Conservation (phyloP, 257 asterid species). For the Nicotiana tabacum region DNA sequence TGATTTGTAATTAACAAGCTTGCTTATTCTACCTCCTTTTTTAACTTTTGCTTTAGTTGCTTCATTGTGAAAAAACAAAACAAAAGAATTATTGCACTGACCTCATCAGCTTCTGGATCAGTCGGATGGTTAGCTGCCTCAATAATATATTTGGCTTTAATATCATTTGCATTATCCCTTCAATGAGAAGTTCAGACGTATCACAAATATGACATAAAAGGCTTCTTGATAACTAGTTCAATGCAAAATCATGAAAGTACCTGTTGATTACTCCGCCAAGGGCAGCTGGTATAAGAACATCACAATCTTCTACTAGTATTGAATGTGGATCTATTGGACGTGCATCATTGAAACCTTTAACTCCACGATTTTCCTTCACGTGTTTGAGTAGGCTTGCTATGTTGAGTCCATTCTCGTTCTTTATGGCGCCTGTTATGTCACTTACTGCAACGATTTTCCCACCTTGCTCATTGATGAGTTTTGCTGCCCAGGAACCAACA, state of each 20-base stretch:
- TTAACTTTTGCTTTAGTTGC: neutral
- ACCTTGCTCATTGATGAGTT: slow-evolving; percentile 47
- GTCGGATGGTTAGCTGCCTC: slow-evolving; percentile 52
- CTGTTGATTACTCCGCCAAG: slow-evolving; percentile 88
- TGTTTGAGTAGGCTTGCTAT: slow-evolving; percentile 50
- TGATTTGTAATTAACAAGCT: neutral
- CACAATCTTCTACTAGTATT: slow-evolving; percentile 66
- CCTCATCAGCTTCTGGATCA: slow-evolving; percentile 94
- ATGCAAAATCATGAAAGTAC: slow-evolving; percentile 18
- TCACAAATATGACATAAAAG: neutral
- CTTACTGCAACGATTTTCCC: slow-evolving; percentile 54
- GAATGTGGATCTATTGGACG: slow-evolving; percentile 47
- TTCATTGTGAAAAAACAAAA: neutral
- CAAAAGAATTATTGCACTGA: slow-evolving; percentile 9
- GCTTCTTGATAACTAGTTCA: neutral
- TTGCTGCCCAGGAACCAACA: slow-evolving; percentile 73
- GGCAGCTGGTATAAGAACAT: slow-evolving; percentile 87
- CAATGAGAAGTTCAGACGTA: neutral
- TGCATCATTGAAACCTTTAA: slow-evolving; percentile 66
- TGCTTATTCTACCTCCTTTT: neutral
- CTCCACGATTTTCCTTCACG: slow-evolving; percentile 46
- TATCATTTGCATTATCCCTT: slow-evolving; percentile 71
- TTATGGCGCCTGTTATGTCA: slow-evolving; percentile 58
- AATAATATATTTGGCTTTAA: slow-evolving; percentile 65
- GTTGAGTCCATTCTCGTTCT: slow-evolving; percentile 59